Conservation (phyloP, 2,329 filamentous ascomycete species). For the Cryphonectria carpinicola region DNA sequence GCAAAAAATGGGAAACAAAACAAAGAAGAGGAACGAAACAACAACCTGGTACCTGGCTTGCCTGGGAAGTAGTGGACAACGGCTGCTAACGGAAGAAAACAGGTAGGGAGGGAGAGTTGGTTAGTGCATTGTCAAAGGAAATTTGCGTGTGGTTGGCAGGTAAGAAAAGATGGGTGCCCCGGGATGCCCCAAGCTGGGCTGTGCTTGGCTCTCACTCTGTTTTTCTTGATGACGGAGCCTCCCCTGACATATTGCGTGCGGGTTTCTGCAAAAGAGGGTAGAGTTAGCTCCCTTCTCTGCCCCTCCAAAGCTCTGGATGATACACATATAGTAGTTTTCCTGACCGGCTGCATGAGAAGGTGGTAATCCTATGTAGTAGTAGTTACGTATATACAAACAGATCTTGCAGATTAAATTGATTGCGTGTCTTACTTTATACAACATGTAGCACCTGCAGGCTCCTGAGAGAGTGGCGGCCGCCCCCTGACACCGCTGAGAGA, state of each 20-base stretch:
- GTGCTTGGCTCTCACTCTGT: not conserved
- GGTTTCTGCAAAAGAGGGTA: not conserved
- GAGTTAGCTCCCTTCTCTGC: not conserved
- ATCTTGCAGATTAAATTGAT: not conserved
- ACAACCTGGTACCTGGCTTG: not conserved
- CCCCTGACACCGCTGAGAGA: not conserved
- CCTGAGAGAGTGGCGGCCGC: not conserved
- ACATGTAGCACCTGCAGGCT: not conserved
- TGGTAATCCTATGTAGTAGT: not conserved
- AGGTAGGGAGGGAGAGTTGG: not conserved
- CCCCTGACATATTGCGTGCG: conserved; percentile 10
- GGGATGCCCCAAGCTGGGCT: conserved; percentile 2
- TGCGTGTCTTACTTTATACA: not conserved
- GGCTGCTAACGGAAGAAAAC: not conserved
- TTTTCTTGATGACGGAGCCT: conserved; percentile 11
- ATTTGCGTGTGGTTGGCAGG: conserved; percentile 7
- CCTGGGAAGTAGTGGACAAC: not conserved
- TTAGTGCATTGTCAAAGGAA: not conserved
- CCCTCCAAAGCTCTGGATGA: not conserved
- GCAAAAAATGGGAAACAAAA: not conserved
- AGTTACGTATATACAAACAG: not conserved
- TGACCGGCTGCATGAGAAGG: not conserved
- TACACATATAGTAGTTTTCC: not conserved
- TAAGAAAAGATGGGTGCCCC: not conserved
- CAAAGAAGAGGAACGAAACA: not conserved